Evolutionary conservation across 2,329 filamentous ascomycete species (phyloP).

Genomic region (Rachicladosporium sp.): DNA sequence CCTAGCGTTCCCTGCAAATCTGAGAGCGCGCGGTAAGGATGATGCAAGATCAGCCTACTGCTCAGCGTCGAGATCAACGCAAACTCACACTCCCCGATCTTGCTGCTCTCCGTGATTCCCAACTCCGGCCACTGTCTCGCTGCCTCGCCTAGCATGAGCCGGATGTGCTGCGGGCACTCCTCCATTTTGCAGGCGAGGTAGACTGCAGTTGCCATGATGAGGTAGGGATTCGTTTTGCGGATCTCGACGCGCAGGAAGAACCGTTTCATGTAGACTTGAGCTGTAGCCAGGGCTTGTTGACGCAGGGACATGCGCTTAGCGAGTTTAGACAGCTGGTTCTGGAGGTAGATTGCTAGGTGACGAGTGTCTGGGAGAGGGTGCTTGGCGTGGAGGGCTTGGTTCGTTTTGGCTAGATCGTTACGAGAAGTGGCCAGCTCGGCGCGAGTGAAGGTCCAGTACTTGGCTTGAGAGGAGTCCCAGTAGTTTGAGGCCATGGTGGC

Average conservation of each 20-base stretch:
- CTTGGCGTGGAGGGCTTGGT: slow-evolving; percentile 60
- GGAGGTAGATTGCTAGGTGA: slow-evolving; percentile 82
- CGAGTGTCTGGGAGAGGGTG: slow-evolving; percentile 73
- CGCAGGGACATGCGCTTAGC: slow-evolving; percentile 72
- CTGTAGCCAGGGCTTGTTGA: slow-evolving; percentile 87
- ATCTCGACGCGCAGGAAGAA: slow-evolving; percentile 90
- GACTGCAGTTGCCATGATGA: slow-evolving; percentile 82
- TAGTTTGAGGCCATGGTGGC: slow-evolving; percentile 77
- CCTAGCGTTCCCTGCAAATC: slow-evolving; percentile 57
- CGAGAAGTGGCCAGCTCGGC: slow-evolving; percentile 66
- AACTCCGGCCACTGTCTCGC: slow-evolving; percentile 74
- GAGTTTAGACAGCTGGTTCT: slow-evolving; percentile 71
- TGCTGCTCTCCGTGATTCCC: slow-evolving; percentile 62
- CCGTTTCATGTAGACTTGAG: slow-evolving; percentile 85
- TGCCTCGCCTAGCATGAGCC: slow-evolving; percentile 77
- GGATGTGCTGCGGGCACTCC: slow-evolving; percentile 91
- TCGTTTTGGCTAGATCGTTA: slow-evolving; percentile 58
- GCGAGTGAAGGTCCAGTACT: slow-evolving; percentile 81
- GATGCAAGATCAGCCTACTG: slow-evolving; percentile 79
- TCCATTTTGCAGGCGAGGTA: slow-evolving; percentile 98
- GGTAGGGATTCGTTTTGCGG: slow-evolving; percentile 81
- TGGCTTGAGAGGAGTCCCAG: slow-evolving; percentile 87
- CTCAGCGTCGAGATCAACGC: slow-evolving; percentile 82
- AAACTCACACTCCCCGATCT: slow-evolving; percentile 89
- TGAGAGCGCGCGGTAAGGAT: slow-evolving; percentile 73